A percentile compares a stretch with the other conserved stretches of the same genome.
Conservation (phyloP, 305 asterid genomes). For the Solanum hybrid region DNA sequence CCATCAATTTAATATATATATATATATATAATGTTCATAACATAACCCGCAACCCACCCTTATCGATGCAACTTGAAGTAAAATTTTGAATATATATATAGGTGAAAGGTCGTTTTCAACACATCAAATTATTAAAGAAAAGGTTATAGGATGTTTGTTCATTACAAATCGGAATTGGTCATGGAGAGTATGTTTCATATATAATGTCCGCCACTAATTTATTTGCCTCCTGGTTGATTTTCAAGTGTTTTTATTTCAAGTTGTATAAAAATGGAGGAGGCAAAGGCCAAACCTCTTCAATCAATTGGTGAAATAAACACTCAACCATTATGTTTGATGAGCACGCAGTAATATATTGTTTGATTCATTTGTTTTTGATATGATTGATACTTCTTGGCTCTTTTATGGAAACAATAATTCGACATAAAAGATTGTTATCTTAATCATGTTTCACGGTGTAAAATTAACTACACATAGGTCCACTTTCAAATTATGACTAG, state of each 20-base stretch:
- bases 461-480: neutral
- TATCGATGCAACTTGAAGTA: neutral
- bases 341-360: neutral
- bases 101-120: neutral
- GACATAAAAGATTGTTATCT: neutral
- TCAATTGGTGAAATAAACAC: neutral
- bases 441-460: neutral
- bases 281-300: neutral
- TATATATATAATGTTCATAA: neutral
- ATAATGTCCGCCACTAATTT: neutral
- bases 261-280: neutral
- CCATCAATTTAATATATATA: neutral
- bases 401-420: neutral
- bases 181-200: neutral
- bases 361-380: neutral
- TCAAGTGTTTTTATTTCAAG: neutral
- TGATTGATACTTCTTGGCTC: neutral
- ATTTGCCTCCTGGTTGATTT: neutral
- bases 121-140: neutral
- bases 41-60: neutral
- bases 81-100: neutral
- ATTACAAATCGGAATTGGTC: neutral
- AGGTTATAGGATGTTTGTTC: neutral
- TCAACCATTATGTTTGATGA: neutral
- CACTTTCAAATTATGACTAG: neutral